These are phyloP conservation scores for Venturia effusa DNA, from an alignment of 2,329 filamentous ascomycete genomes.

Conservation along the genomic window DNA sequence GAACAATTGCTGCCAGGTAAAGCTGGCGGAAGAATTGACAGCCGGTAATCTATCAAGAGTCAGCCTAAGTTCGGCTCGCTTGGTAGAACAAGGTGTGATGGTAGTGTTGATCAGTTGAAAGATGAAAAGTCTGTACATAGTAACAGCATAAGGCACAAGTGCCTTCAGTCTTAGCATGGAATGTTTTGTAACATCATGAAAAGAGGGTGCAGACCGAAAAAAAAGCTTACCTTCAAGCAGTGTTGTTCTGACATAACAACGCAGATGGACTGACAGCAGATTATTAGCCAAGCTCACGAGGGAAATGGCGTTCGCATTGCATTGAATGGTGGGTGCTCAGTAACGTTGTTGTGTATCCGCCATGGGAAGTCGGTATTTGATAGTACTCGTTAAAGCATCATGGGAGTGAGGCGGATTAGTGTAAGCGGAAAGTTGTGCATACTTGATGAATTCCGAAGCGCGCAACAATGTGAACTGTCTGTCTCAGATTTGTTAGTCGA, in stretches of 20 bases:
- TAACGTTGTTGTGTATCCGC: not conserved
- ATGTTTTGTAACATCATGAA: constrained; percentile 19
- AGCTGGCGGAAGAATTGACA: not conserved
- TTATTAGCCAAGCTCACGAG: not conserved
- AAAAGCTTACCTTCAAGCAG: not conserved
- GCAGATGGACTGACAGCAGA: not conserved
- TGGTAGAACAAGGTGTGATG: not conserved
- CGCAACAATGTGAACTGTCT: not conserved
- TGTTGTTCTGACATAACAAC: not conserved
- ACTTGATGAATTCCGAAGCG: not conserved
- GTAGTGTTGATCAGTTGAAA: constrained; percentile 11
- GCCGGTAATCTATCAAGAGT: not conserved
- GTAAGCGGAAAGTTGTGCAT: not conserved
- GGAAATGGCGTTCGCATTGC: not conserved
- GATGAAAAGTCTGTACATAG: constrained; percentile 13
- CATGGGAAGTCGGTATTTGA: constrained; percentile 6
- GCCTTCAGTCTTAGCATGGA: constrained; percentile 21
- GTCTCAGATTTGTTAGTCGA: not conserved
- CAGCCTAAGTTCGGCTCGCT: not conserved
- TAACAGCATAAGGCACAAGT: constrained; percentile 13
- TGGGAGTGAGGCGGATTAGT: not conserved
- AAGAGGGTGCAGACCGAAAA: not conserved
- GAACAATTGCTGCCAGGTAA: not conserved
- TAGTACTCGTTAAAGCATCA: constrained; percentile 5
- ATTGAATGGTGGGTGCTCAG: not conserved